Evolutionary conservation across 1,139 yeast genomes (phyloP), one percentile per base, ranked within the genome.

Genomic region (Casaregolazyma lundiana): DNA sequence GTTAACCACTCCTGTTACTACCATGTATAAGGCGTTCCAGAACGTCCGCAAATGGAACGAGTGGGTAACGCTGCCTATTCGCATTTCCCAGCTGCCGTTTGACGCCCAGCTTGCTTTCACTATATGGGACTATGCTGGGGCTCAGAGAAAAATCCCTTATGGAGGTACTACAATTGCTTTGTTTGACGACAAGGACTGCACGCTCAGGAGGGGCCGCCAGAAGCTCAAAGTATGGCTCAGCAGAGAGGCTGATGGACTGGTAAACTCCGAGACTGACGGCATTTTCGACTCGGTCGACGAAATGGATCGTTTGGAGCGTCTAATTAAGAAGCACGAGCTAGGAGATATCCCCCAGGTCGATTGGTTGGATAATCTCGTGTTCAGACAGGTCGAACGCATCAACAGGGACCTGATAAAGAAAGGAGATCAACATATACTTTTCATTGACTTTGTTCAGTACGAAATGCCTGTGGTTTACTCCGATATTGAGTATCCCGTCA

Each of bases 401-500:
- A 68, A 65, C 52, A 66, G 64, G 43, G 59, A 54, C 15, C 55
- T 55, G 22, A 16, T 26, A 41, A 29, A 38, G 6, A 46, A 45
- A 29, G 57, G 63, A 36, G 49, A 60, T 44, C 60, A 60, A 2
- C 81, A 77, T 58, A 69, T 73, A 38, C 62, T 89, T 17, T 77
- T 76, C 53, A 62, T 92, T 21, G 96, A 88, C 54, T 72, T 87
- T 39, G 84, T 85, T 3, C 78, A 79, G 50, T 88, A 85, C 65
- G 94, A 85, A 54, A 70, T 85, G 22, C 96, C 96, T 0, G 76
- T 90, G 1, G 87, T 90, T 0, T 90, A 75, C 62, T 79, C 90
- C 1, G 95, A 87, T 57, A 63, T 69, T 7, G 62, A 68, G 53
- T 70, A 74, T 60, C 60, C 76, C 35, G 35, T 44, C 9, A 38